Conservation (phyloP, 306 rosid genomes). For the Dalbergia cochinchinensis region DNA sequence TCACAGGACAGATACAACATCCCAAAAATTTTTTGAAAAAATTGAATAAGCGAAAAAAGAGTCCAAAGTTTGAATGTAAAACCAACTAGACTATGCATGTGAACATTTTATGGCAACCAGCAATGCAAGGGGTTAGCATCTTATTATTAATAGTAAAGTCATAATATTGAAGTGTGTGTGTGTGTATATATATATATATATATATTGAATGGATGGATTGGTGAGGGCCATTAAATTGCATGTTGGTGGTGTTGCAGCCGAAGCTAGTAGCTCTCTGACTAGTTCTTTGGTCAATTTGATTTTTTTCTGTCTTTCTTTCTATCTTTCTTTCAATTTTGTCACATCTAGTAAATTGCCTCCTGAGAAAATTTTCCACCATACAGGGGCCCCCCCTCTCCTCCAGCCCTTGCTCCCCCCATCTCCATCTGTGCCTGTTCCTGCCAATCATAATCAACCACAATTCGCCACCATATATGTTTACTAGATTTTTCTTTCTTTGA, state of each 20-base stretch:
- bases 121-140: neutral
- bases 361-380: neutral
- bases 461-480: neutral
- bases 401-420: neutral
- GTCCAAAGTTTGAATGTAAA: neutral
- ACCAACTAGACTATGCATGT: constrained; percentile 24
- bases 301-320: neutral
- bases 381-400: constrained; percentile 16
- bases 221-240: constrained; percentile 40
- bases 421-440: neutral
- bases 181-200: too few relatives aligned
- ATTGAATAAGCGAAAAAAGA: neutral
- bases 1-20: constrained; percentile 6
- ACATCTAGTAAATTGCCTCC: constrained; percentile 27
- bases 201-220: constrained; percentile 1
- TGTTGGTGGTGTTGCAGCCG: constrained; percentile 39
- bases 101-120: constrained; percentile 4
- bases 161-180: neutral
- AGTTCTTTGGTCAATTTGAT: constrained; percentile 39
- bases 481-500: neutral
- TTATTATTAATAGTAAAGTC: neutral
- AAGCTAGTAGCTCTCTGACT: neutral
- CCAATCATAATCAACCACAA: neutral
- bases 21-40: neutral
- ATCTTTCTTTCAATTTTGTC: constrained; percentile 35